These are phyloP conservation scores for Nemania serpens DNA, from an alignment of 2,329 filamentous ascomycete genomes.

Conservation along the genomic window DNA sequence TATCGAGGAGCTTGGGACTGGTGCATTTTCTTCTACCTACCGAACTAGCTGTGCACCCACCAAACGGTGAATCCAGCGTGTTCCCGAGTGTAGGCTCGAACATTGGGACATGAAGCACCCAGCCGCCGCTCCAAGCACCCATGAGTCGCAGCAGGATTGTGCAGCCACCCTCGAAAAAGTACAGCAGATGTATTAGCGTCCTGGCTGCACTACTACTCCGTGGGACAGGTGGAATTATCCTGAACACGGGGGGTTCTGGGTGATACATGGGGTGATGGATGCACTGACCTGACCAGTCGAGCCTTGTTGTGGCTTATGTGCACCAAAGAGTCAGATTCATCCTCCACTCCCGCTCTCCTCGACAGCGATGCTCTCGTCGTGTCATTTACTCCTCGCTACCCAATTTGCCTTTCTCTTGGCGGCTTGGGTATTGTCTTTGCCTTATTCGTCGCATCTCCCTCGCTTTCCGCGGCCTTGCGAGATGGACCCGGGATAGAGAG, in stretches of 20 bases:
- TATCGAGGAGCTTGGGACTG: neutral
- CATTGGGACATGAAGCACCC: neutral
- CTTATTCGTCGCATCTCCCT: constrained; percentile 9
- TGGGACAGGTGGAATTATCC: too few relatives aligned
- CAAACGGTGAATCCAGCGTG: neutral
- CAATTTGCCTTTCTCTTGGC: neutral
- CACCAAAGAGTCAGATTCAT: constrained; percentile 1
- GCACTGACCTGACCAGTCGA: too few relatives aligned
- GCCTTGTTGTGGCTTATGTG: neutral
- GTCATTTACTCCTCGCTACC: neutral
- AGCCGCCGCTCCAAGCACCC: constrained; percentile 12
- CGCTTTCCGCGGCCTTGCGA: neutral
- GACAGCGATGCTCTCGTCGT: constrained; percentile 13
- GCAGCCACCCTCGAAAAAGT: neutral
- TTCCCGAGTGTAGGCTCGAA: neutral
- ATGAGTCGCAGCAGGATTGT: neutral
- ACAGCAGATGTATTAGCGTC: constrained; percentile 7
- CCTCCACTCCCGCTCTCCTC: neutral
- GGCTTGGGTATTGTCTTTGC: neutral
- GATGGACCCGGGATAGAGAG: neutral
- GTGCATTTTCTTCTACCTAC: neutral
- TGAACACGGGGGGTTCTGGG: neutral
- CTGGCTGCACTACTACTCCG: too few relatives aligned
- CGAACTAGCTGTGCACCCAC: neutral
- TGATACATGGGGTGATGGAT: neutral